Percentiles rank a stretch among this genome's conserved stretches.
Evolutionary conservation across 2,329 filamentous ascomycete species (phyloP).

Genomic region (Ceratocystis lukuohia): DNA sequence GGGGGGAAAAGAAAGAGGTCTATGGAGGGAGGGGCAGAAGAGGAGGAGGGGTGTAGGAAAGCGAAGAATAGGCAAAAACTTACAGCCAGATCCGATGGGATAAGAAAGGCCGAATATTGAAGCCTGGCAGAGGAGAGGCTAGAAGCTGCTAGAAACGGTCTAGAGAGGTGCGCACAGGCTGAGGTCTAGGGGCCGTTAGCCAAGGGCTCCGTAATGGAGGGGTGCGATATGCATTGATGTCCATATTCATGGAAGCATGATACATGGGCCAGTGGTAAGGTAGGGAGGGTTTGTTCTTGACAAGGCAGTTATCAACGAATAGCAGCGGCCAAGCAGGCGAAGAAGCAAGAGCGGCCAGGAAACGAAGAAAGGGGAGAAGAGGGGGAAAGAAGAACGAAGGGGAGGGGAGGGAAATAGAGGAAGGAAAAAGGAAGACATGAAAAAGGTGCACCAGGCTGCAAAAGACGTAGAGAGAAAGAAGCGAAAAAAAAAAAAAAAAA

Average conservation of each 20-base stretch:
- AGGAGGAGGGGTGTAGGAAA: neutral
- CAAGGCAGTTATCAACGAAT: neutral
- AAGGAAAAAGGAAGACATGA: neutral
- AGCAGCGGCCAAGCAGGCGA: neutral
- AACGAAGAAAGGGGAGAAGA: neutral
- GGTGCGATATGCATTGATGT: neutral
- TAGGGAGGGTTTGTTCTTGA: neutral
- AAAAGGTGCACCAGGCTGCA: neutral
- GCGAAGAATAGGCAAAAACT: neutral
- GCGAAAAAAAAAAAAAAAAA: neutral
- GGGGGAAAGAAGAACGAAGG: neutral
- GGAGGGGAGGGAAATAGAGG: neutral
- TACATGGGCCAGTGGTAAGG: neutral
- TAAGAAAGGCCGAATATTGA: neutral
- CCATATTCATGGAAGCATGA: neutral
- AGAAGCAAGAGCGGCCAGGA: neutral
- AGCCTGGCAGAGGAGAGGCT: neutral
- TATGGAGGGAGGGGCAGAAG: neutral
- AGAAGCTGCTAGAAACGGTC: neutral
- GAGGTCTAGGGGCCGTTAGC: neutral
- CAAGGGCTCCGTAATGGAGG: neutral
- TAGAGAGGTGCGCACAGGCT: neutral
- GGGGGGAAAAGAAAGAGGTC: neutral
- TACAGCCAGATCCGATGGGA: neutral
- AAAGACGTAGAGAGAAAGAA: neutral